phyloP scores from a whole-genome alignment of 2,329 filamentous ascomycete species.

The Juglanconis oblonga region DNA sequence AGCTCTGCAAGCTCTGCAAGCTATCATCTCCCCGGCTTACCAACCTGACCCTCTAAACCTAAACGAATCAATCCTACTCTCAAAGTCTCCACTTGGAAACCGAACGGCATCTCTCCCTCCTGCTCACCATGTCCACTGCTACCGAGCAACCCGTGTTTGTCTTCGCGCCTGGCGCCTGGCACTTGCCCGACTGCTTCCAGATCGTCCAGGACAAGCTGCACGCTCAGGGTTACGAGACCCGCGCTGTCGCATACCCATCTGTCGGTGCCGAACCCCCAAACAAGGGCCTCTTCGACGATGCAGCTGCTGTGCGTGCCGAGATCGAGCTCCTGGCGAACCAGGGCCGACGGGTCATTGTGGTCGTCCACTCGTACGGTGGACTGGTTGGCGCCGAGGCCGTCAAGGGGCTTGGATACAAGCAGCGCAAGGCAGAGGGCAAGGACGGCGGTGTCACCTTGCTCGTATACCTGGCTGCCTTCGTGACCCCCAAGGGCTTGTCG shows the following conservation, averaged over 20 bases:
- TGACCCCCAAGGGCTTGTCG: constrained; percentile 22
- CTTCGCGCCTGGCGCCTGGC: constrained; percentile 35
- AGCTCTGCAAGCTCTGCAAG: no score
- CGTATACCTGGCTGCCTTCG: constrained; percentile 28
- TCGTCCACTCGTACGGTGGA: constrained; percentile 33
- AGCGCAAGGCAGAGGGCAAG: constrained; percentile 28
- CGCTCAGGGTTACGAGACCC: constrained; percentile 26
- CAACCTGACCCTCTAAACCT: no score
- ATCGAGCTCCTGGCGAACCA: constrained; percentile 23
- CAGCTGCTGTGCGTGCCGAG: constrained; percentile 23
- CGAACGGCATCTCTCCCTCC: no score
- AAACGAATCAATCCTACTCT: no score
- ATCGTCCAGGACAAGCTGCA: constrained; percentile 25
- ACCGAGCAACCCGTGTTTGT: constrained; percentile 25
- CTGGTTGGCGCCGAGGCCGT: constrained; percentile 28
- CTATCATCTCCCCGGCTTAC: no score
- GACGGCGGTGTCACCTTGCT: constrained; percentile 31
- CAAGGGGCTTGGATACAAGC: constrained; percentile 27
- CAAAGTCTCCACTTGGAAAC: background rate
- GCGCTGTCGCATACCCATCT: constrained; percentile 28
- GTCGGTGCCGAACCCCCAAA: constrained; percentile 28
- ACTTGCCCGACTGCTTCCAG: constrained; percentile 26
- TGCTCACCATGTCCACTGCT: constrained; percentile 1
- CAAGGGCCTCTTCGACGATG: constrained; percentile 26
- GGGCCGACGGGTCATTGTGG: constrained; percentile 30